Percentiles rank a stretch among this genome's conserved stretches.
These are phyloP conservation scores for Trichoderma sp. DNA, from an alignment of 2,329 filamentous ascomycete genomes.

Conservation along the genomic window DNA sequence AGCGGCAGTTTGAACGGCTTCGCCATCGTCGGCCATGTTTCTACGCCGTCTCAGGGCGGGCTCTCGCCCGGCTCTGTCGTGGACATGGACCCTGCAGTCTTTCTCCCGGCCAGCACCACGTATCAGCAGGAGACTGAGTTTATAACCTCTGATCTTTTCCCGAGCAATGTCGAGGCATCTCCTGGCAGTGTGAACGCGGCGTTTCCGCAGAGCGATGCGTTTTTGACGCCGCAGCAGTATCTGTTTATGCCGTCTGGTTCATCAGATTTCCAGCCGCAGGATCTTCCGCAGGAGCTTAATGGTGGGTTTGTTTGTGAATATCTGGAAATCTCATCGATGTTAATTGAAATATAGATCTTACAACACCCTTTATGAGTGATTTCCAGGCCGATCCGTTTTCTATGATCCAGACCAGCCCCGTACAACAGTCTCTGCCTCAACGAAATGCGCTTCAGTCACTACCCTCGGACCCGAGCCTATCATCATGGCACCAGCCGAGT, in stretches of 20 bases:
- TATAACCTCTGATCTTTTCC: slow-evolving; percentile 36
- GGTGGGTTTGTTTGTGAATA: slow-evolving; percentile 35
- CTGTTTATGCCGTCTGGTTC: slow-evolving; percentile 43
- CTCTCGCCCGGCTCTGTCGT: slow-evolving; percentile 49
- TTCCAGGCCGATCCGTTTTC: slow-evolving; percentile 41
- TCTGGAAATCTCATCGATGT: not conserved
- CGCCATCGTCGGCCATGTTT: slow-evolving; percentile 49
- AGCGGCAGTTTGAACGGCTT: slow-evolving; percentile 57
- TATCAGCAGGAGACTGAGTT: slow-evolving; percentile 35
- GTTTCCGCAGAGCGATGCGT: slow-evolving; percentile 40
- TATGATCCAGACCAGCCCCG: slow-evolving; percentile 38
- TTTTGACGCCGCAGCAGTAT: slow-evolving; percentile 47
- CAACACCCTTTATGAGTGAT: slow-evolving; percentile 38
- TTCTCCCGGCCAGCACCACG: slow-evolving; percentile 42
- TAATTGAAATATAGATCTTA: slow-evolving; percentile 35
- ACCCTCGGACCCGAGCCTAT: slow-evolving; percentile 5
- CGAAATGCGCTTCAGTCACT: slow-evolving; percentile 39
- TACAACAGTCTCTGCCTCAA: slow-evolving; percentile 44
- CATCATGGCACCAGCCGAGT: slow-evolving; percentile 49
- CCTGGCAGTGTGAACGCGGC: slow-evolving; percentile 34
- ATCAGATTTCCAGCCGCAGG: slow-evolving; percentile 34
- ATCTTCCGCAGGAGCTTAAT: slow-evolving; percentile 39
- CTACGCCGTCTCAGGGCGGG: slow-evolving; percentile 38
- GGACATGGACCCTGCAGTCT: slow-evolving; percentile 45
- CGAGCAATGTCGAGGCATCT: slow-evolving; percentile 35